These are phyloP conservation scores for Taiwanofungus camphoratus DNA, from an alignment of 1,284 basidiomycete species.

Conservation along the genomic window DNA sequence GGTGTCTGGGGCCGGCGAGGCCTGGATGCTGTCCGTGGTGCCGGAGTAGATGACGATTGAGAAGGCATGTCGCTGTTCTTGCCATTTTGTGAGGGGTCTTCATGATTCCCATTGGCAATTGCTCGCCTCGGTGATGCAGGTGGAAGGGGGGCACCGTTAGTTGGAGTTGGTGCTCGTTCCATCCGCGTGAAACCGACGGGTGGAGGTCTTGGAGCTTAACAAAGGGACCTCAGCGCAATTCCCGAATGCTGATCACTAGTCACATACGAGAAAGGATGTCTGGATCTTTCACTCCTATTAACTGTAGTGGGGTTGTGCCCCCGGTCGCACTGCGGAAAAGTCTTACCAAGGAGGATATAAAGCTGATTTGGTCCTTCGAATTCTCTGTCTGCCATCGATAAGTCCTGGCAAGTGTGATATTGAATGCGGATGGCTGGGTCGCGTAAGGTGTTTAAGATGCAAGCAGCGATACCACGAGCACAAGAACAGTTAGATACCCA, in stretches of 20 bases:
- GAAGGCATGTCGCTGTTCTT: constrained; percentile 16
- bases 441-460: background rate
- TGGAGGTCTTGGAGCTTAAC: constrained; percentile 26
- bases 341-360: constrained; percentile 63
- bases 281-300: constrained; percentile 50
- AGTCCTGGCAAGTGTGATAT: constrained; percentile 77
- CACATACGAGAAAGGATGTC: constrained; percentile 33
- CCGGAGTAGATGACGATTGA: constrained; percentile 11
- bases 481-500: constrained; percentile 1
- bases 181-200: constrained; percentile 19
- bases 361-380: constrained; percentile 62
- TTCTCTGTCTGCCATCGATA: constrained; percentile 87
- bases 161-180: constrained; percentile 28
- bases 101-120: constrained; percentile 18
- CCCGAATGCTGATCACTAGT: constrained; percentile 3
- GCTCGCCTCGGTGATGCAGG: constrained; percentile 22
- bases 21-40: constrained; percentile 17
- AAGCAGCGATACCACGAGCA: background rate
- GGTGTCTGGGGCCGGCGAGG: constrained; percentile 22
- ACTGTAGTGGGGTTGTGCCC: constrained; percentile 39
- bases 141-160: constrained; percentile 23
- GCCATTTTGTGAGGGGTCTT: constrained; percentile 13
- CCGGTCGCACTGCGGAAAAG: constrained; percentile 64
- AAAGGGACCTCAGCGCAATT: constrained; percentile 10
- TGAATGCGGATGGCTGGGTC: constrained; percentile 46